Evolutionary conservation across 768 basidiomycete species (phyloP).

Genomic region (Russula griseocarnosa): DNA sequence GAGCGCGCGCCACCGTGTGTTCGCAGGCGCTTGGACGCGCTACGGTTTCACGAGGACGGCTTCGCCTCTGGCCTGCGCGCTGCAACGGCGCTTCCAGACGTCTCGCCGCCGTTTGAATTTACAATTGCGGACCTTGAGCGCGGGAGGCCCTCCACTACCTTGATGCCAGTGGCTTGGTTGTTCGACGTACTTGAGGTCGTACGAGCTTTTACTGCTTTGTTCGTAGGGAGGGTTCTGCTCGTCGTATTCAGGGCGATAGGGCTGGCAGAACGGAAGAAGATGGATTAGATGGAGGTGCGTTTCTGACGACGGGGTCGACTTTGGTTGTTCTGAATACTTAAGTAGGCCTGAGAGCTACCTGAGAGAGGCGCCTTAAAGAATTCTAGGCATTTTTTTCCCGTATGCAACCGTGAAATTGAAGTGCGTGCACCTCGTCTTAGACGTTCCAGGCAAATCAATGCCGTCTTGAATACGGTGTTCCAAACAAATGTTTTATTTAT

Average conservation of each 20-base stretch:
- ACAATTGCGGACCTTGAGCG: constrained; percentile 1
- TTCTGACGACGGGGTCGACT: neutral
- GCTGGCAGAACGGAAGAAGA: neutral
- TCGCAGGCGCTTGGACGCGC: constrained; percentile 65
- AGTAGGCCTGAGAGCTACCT: too few species aligned
- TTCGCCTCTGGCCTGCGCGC: constrained; percentile 48
- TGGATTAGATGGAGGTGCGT: neutral
- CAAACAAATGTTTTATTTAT: neutral
- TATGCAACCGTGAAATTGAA: too few species aligned
- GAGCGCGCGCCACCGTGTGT: constrained; percentile 52
- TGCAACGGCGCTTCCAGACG: constrained; percentile 13
- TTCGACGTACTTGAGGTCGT: constrained; percentile 2
- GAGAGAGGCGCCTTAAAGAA: too few species aligned
- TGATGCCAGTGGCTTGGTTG: neutral
- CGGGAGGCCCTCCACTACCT: neutral
- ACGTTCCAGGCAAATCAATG: too few species aligned
- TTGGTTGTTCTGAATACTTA: too few species aligned
- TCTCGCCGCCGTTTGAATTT: neutral
- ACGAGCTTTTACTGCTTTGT: neutral
- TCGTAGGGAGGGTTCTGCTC: neutral
- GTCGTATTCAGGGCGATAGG: neutral
- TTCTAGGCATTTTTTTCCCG: too few species aligned
- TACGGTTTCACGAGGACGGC: constrained; percentile 85
- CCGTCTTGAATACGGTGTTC: too few species aligned
- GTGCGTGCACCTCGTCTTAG: neutral